phyloP scores from a whole-genome alignment of 345 rosid species.

The Dipteronia dyeriana region DNA sequence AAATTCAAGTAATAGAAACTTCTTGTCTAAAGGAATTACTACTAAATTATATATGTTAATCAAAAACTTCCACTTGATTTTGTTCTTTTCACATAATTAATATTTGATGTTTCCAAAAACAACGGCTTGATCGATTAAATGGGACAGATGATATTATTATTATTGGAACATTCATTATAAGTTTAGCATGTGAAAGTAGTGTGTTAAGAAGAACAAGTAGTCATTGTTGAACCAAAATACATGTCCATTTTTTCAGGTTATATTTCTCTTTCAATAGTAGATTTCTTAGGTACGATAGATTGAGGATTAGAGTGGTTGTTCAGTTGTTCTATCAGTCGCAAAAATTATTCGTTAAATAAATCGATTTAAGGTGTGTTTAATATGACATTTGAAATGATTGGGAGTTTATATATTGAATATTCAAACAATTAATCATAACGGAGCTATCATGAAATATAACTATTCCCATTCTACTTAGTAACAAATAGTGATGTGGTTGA shows the following conservation, averaged over 20 bases:
- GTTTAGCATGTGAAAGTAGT: background rate
- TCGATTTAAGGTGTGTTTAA: background rate
- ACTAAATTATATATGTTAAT: too few species aligned
- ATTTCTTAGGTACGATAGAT: conserved; percentile 4
- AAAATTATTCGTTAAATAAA: background rate
- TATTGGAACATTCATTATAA: background rate
- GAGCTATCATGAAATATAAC: background rate
- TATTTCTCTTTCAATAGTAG: background rate
- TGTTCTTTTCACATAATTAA: too few species aligned
- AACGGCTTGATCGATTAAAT: background rate
- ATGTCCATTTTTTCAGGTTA: background rate
- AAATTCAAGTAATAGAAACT: background rate
- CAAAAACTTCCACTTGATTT: too few species aligned
- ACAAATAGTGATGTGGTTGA: background rate
- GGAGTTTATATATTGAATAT: background rate
- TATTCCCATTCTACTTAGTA: too few species aligned
- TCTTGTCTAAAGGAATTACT: background rate
- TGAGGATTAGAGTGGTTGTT: background rate
- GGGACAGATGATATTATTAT: background rate
- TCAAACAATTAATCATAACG: background rate
- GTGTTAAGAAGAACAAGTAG: background rate
- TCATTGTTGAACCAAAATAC: conserved; percentile 2
- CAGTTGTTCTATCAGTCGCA: background rate
- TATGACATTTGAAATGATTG: background rate
- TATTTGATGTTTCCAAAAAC: too few species aligned